These are phyloP conservation scores for Picea abies DNA, from an alignment of 83 land plant genomes.

Conservation along the genomic window DNA sequence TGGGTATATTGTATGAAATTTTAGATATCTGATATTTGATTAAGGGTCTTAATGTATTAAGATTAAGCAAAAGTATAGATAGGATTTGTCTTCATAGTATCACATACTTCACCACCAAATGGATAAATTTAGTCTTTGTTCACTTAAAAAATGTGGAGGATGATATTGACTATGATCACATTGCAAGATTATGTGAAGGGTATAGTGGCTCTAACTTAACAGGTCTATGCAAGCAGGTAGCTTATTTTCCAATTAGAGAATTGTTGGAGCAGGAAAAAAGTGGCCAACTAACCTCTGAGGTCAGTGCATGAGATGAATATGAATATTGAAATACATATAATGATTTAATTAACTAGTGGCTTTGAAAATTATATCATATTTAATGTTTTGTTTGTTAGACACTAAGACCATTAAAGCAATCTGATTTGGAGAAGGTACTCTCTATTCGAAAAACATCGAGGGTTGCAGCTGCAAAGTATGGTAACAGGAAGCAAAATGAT, in stretches of 20 bases:
- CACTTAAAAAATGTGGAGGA: slow-evolving; percentile 51
- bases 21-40: too few relatives aligned
- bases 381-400: neutral
- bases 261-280: slow-evolving; percentile 60
- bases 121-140: too few relatives aligned
- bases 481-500: neutral
- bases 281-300: neutral
- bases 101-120: too few relatives aligned
- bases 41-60: too few relatives aligned
- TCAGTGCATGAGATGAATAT: neutral
- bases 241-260: slow-evolving; percentile 89
- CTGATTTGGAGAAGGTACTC: too few relatives aligned
- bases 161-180: slow-evolving; percentile 59
- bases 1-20: too few relatives aligned
- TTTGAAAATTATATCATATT: neutral
- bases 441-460: too few relatives aligned
- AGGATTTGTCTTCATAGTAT: too few relatives aligned
- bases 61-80: too few relatives aligned
- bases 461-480: too few relatives aligned
- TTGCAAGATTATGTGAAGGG: slow-evolving; percentile 87
- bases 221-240: slow-evolving; percentile 94
- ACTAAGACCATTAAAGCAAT: too few relatives aligned
- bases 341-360: neutral
- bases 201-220: slow-evolving; percentile 92
- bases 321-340: neutral